A percentile compares a stretch with the other conserved stretches of the same genome.
Conservation (phyloP, 495 filamentous ascomycete genomes). For the Penicillium roqueforti region DNA sequence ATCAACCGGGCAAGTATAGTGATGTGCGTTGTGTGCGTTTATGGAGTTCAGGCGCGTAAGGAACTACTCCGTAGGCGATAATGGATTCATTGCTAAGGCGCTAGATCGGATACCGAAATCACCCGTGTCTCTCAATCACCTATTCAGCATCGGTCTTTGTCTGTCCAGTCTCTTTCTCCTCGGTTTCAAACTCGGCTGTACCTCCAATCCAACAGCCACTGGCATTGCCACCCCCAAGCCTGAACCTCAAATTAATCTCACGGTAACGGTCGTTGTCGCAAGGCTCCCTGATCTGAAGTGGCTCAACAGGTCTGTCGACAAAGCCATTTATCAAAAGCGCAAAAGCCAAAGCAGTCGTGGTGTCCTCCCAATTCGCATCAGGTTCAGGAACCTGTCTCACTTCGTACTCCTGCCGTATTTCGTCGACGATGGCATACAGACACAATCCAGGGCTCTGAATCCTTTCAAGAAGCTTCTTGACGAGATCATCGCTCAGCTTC, state of each 20-base stretch:
- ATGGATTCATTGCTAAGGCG: too few species aligned
- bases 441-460: constrained; percentile 13
- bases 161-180: background rate
- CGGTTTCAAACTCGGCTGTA: background rate
- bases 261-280: constrained; percentile 5
- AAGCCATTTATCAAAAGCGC: background rate
- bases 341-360: constrained; percentile 11
- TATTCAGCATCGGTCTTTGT: background rate
- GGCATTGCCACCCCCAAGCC: background rate
- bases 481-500: background rate
- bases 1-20: background rate
- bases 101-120: background rate
- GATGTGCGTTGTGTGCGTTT: too few species aligned
- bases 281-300: constrained; percentile 11
- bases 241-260: constrained; percentile 7
- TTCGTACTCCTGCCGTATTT: constrained; percentile 2
- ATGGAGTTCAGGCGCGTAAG: too few species aligned
- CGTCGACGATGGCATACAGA: constrained; percentile 3
- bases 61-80: too few species aligned
- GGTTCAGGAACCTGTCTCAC: constrained; percentile 11
- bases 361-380: constrained; percentile 10
- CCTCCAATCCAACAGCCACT: constrained; percentile 15
- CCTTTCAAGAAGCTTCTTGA: constrained; percentile 3
- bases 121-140: background rate
- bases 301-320: background rate